These are phyloP conservation scores for Chaetomium sp. DNA, from an alignment of 2,329 filamentous ascomycete species.

Conservation along the genomic window DNA sequence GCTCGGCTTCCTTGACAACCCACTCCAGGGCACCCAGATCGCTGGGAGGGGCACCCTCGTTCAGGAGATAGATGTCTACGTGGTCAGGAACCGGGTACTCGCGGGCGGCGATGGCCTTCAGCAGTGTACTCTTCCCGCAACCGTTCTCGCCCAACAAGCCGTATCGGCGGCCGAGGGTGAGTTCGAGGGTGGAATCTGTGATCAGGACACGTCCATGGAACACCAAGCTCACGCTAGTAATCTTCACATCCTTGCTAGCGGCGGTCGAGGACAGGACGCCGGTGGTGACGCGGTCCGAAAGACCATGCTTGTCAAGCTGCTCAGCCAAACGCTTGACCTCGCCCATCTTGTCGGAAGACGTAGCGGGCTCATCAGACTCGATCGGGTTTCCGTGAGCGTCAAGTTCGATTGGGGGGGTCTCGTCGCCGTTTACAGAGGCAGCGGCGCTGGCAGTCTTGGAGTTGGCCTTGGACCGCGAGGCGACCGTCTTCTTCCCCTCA, in stretches of 20 bases:
- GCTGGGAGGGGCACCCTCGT: constrained; percentile 89
- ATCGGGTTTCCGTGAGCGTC: constrained; percentile 63
- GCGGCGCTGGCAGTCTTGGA: constrained; percentile 67
- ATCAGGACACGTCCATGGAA: constrained; percentile 98
- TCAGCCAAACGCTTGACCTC: constrained; percentile 84
- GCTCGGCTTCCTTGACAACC: constrained; percentile 93
- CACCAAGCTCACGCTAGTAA: constrained; percentile 87
- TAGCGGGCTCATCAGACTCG: constrained; percentile 66
- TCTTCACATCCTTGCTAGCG: constrained; percentile 93
- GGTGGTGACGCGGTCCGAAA: constrained; percentile 97
- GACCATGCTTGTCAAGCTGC: constrained; percentile 93
- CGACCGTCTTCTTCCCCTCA: constrained; percentile 73
- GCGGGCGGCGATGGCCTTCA: constrained; percentile 90
- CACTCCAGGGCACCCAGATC: constrained; percentile 93
- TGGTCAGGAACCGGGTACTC: constrained; percentile 96
- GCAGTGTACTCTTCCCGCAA: constrained; percentile 96
- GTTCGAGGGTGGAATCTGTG: constrained; percentile 88
- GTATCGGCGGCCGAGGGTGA: constrained; percentile 90
- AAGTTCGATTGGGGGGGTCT: constrained; percentile 51
- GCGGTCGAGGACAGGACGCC: constrained; percentile 87
- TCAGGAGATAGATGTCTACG: constrained; percentile 96
- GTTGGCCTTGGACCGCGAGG: constrained; percentile 65
- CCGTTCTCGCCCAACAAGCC: constrained; percentile 98
- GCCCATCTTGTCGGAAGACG: constrained; percentile 70
- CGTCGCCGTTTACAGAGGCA: constrained; percentile 71